These are phyloP conservation scores for Zygoascus hellenicus DNA, from an alignment of 1,139 yeast species.

Conservation along the genomic window DNA sequence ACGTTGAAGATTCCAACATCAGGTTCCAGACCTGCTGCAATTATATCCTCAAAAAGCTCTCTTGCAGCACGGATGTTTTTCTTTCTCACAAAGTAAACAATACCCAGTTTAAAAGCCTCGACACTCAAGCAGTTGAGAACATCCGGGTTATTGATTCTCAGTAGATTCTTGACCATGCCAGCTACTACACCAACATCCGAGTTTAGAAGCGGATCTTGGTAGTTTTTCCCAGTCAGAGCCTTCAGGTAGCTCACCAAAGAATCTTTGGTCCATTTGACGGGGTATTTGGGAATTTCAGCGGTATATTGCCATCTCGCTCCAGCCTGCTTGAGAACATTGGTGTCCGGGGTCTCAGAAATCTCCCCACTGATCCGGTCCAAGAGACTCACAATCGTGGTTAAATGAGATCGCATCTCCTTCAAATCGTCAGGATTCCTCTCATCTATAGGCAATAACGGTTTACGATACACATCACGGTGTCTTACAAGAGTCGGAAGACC, in stretches of 20 bases:
- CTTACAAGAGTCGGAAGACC: conserved; percentile 7
- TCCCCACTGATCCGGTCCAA: conserved; percentile 9
- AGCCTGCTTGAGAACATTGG: background rate
- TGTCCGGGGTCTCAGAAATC: background rate
- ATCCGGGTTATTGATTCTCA: conserved; percentile 38
- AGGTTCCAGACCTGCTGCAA: conserved; percentile 33
- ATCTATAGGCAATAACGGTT: conserved; percentile 4
- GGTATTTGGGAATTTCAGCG: background rate
- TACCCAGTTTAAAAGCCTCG: conserved; percentile 40
- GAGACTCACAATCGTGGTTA: conserved; percentile 5
- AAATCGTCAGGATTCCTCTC: conserved; percentile 4
- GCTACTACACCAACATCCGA: conserved; percentile 4
- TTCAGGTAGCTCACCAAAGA: conserved; percentile 1
- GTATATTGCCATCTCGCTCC: conserved; percentile 3
- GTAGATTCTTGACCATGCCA: conserved; percentile 32
- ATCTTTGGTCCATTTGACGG: conserved; percentile 4
- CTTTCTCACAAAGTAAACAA: conserved; percentile 37
- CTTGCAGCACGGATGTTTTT: conserved; percentile 41
- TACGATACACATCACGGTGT: conserved; percentile 1
- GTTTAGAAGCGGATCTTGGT: conserved; percentile 1
- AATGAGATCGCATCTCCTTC: conserved; percentile 6
- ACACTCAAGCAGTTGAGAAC: conserved; percentile 35
- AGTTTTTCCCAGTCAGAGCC: background rate
- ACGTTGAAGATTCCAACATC: conserved; percentile 43
- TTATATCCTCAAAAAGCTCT: conserved; percentile 39